A percentile compares a stretch with the other conserved stretches of the same genome.
These are phyloP conservation scores for Scheffersomyces insectosa DNA, from an alignment of 1,139 yeast genomes.

Conservation along the genomic window DNA sequence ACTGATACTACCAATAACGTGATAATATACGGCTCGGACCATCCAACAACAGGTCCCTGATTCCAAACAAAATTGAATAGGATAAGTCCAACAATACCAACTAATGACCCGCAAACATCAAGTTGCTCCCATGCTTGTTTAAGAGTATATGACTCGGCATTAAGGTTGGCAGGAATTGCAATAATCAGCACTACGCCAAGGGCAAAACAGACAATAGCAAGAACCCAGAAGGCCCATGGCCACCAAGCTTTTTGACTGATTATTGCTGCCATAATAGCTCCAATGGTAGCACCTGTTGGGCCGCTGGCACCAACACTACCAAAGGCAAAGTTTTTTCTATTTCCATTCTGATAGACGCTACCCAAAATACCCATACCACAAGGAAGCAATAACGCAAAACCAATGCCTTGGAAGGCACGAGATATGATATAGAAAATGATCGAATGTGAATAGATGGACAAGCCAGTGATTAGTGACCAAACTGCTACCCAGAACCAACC, in stretches of 20 bases:
- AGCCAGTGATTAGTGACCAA: constrained; percentile 51
- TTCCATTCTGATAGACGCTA: constrained; percentile 44
- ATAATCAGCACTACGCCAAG: constrained; percentile 27
- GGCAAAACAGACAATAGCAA: constrained; percentile 35
- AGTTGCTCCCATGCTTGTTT: constrained; percentile 21
- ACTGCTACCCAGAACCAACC: constrained; percentile 48
- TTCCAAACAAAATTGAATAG: constrained; percentile 54
- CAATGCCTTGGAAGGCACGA: constrained; percentile 57
- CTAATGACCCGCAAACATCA: constrained; percentile 47
- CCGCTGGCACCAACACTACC: constrained; percentile 56
- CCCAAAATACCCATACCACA: constrained; percentile 56
- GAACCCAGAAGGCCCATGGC: constrained; percentile 56
- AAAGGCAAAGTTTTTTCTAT: constrained; percentile 52
- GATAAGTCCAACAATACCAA: constrained; percentile 50
- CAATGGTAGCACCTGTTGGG: constrained; percentile 55
- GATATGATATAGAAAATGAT: constrained; percentile 50
- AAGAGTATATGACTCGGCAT: constrained; percentile 6
- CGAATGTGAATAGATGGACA: constrained; percentile 43
- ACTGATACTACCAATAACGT: constrained; percentile 45
- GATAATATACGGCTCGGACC: constrained; percentile 48
- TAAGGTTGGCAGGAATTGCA: constrained; percentile 32
- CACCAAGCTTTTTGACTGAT: constrained; percentile 45
- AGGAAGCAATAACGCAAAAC: constrained; percentile 54
- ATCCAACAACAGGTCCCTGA: constrained; percentile 56
- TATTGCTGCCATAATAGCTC: constrained; percentile 50